Evolutionary conservation across 108 stramenopile genomes (phyloP).

Genomic region (Mediolabrus comicus): DNA sequence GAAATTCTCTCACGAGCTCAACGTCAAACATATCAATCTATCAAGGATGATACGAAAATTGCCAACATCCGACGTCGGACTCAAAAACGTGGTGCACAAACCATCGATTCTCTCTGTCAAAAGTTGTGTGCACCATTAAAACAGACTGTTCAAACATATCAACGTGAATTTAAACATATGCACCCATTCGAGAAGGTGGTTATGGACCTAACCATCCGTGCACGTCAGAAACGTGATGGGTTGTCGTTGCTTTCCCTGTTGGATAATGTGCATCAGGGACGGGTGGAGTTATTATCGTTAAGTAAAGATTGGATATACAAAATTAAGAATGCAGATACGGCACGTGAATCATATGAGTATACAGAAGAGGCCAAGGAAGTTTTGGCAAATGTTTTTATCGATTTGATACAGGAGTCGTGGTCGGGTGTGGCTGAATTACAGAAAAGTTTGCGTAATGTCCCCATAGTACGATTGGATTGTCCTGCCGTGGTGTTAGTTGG

Average conservation of each 20-base stretch:
- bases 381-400: slow-evolving; percentile 61
- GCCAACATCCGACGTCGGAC: slow-evolving; percentile 64
- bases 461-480: slow-evolving; percentile 82
- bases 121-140: slow-evolving; percentile 78
- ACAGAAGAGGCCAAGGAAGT: slow-evolving; percentile 60
- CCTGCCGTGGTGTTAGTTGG: slow-evolving; percentile 96
- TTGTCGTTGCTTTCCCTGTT: slow-evolving; percentile 56
- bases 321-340: slow-evolving; percentile 77
- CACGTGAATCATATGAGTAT: slow-evolving; percentile 59
- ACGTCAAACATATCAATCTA: slow-evolving; percentile 35
- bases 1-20: slow-evolving; percentile 68
- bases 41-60: slow-evolving; percentile 52
- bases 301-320: slow-evolving; percentile 87
- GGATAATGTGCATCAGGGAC: slow-evolving; percentile 80
- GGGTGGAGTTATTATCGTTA: slow-evolving; percentile 72
- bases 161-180: slow-evolving; percentile 61
- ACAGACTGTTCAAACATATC: slow-evolving; percentile 79
- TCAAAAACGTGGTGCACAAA: slow-evolving; percentile 77
- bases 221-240: slow-evolving; percentile 76
- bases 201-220: slow-evolving; percentile 84
- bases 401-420: slow-evolving; percentile 63
- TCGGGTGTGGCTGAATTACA: slow-evolving; percentile 76
- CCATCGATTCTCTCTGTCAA: slow-evolving; percentile 77
- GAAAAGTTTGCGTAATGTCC: slow-evolving; percentile 80
- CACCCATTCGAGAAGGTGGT: slow-evolving; percentile 96